These are phyloP conservation scores for Tetrahymena elliotti DNA, from an alignment of 73 alveolate genomes.

Conservation along the genomic window DNA sequence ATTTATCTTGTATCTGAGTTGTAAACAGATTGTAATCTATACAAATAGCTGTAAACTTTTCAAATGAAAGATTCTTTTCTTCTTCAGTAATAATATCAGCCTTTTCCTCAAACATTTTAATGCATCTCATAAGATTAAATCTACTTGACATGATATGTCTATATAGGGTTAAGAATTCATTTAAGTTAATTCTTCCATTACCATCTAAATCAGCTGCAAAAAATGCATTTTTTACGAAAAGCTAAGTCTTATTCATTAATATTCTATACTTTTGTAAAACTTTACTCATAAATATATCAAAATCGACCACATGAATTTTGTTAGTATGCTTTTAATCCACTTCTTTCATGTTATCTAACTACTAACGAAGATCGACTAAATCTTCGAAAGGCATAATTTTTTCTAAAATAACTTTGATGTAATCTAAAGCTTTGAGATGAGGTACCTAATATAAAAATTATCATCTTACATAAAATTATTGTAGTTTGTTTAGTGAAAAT, in stretches of 20 bases:
- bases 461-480: no score
- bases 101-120: slow-evolving; percentile 32
- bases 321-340: slow-evolving; percentile 22
- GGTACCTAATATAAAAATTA: slow-evolving; percentile 12
- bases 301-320: slow-evolving; percentile 16
- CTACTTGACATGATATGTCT: slow-evolving; percentile 27
- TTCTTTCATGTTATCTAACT: slow-evolving; percentile 37
- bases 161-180: slow-evolving; percentile 27
- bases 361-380: slow-evolving; percentile 8
- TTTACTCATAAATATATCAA: slow-evolving; percentile 24
- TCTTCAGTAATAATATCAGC: slow-evolving; percentile 25
- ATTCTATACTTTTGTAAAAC: slow-evolving; percentile 33
- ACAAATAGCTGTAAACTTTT: slow-evolving; percentile 24
- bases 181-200: slow-evolving; percentile 23
- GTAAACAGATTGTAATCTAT: slow-evolving; percentile 23
- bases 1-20: neutral
- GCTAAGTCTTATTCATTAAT: slow-evolving; percentile 21
- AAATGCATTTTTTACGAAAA: slow-evolving; percentile 37
- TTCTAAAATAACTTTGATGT: slow-evolving; percentile 31
- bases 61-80: slow-evolving; percentile 29
- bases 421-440: slow-evolving; percentile 32
- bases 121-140: slow-evolving; percentile 23
- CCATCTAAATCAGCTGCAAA: slow-evolving; percentile 46
- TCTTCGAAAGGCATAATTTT: slow-evolving; percentile 30
- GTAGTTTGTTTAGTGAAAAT: neutral